phyloP scores from a whole-genome alignment of 306 rosid species.

The barrel medic (Medicago truncatula) region MtrunA17r5.0-ANR NC_053044.1:35194001-35194500 shows the following conservation, averaged over 20 bases:
- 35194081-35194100: conserved; percentile 36
- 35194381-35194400: too few species aligned
- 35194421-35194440: too few species aligned
- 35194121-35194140: conserved; percentile 61
- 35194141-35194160: conserved; percentile 62
- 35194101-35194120: conserved; percentile 55
- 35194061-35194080: conserved; percentile 32
- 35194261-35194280: background rate
- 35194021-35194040: conserved; percentile 51
- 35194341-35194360: background rate
- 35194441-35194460: too few species aligned
- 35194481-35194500: too few species aligned
- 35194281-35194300: background rate
- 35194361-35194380: background rate
- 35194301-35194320: background rate
- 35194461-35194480: too few species aligned
- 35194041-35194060: conserved; percentile 46
- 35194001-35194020: conserved; percentile 57
- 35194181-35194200: background rate
- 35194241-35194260: too few species aligned
- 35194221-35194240: too few species aligned
- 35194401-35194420: too few species aligned
- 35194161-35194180: conserved; percentile 52
- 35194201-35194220: too few species aligned
- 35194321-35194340: background rate